Evolutionary conservation across 2,329 filamentous ascomycete species (phyloP), one percentile per base, ranked within the genome.

Genomic region (Aschersonia sp.): DNA sequence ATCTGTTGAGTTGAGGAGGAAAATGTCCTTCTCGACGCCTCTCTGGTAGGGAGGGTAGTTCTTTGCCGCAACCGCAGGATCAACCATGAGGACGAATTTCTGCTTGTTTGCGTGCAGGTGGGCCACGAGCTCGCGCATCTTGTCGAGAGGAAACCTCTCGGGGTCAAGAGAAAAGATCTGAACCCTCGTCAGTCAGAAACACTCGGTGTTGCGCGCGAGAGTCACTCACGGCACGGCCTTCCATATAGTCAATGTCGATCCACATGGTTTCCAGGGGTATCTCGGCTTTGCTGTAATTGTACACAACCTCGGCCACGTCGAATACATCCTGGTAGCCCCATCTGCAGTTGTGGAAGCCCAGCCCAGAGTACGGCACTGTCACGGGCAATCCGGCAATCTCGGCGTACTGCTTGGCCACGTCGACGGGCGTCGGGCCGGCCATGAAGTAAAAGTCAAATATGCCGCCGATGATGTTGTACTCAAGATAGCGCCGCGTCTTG

Each of bases 401-500:
- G 1, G 76, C 66, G 52, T 82, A 82, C 55, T 83, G 77, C 53
- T 67, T 65, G 9, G 76, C 67, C 0, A 81, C 76, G 9, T 78
- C 73, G 40, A 75, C 63, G 0, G 79, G 76, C 0, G 66, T 70
- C 0, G 77, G 74, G 0, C 79, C 80, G 7, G 76, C 69, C 8
- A 83, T 55, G 56, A 83, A 82, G 57, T 83, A 83, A 46, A 83
- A 76, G 60, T 90, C 87, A 2, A 92, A 59, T 22, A 89, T 73
- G 8, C 87, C 86, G 6, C 86, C 85, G 0, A 90, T 70, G 1
- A 78, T 77, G 60, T 89, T 87, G 66, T 89, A 92, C 62, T 89
- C 83, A 5, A 92, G 72, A 49, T 81, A 87, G 6, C 74, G 70
- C 6, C 72, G 68, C 30, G 69, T 62, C 5, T 68, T 63, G 1